phyloP scores from a whole-genome alignment of 2,329 filamentous ascomycete genomes.

The Colletotrichum noveboracense region DNA sequence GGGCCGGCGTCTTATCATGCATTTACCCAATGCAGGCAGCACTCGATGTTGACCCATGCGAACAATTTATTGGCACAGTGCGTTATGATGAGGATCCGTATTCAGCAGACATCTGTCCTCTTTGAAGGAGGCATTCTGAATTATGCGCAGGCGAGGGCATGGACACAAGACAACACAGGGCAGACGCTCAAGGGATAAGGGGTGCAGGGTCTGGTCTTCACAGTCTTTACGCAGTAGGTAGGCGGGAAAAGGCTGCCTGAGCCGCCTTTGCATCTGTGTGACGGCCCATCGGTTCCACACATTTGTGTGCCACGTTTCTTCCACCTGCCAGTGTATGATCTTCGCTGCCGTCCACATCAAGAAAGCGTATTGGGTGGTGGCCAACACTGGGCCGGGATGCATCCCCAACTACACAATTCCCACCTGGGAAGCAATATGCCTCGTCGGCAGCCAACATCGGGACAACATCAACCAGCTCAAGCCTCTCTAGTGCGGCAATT shows the following conservation, averaged over 20 bases:
- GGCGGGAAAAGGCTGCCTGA: constrained; percentile 13
- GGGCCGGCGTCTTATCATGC: background rate
- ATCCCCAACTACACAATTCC: background rate
- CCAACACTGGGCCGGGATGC: background rate
- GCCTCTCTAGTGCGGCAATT: background rate
- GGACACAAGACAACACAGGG: background rate
- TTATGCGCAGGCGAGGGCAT: background rate
- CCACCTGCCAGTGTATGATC: constrained; percentile 20
- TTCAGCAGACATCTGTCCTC: background rate
- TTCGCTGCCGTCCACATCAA: background rate
- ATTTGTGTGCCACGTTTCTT: constrained; percentile 22
- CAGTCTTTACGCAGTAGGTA: background rate
- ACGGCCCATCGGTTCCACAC: constrained; percentile 20
- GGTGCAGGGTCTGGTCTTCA: background rate
- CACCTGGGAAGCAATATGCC: background rate
- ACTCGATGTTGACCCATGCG: background rate
- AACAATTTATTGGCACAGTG: background rate
- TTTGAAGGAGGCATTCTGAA: background rate
- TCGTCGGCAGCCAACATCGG: background rate
- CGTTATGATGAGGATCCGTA: background rate
- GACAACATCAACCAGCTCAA: background rate
- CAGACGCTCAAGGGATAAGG: background rate
- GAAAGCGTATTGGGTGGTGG: background rate
- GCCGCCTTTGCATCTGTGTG: constrained; percentile 2
- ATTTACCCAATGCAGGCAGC: background rate